phyloP scores from a whole-genome alignment of 2,329 filamentous ascomycete genomes.

The Alternaria ethzedia region DNA sequence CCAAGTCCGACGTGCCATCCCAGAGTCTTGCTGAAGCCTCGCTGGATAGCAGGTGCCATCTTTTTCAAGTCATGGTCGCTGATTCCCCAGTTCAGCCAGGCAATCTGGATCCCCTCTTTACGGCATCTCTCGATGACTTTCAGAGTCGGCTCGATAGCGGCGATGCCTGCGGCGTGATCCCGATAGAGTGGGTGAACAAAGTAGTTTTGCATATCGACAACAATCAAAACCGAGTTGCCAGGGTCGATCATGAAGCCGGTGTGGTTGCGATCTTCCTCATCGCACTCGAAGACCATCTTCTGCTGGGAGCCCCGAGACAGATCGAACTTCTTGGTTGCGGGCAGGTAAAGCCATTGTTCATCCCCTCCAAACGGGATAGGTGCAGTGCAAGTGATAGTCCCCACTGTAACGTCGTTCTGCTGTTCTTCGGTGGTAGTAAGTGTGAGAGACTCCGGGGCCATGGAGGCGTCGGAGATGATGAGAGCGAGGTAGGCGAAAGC shows the following conservation, averaged over 20 bases:
- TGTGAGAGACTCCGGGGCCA: conserved; percentile 23
- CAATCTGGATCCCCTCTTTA: conserved; percentile 49
- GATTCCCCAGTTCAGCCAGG: conserved; percentile 53
- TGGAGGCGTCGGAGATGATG: conserved; percentile 8
- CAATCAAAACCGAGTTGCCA: conserved; percentile 46
- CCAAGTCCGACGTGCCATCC: conserved; percentile 53
- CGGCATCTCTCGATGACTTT: conserved; percentile 50
- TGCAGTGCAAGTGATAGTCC: conserved; percentile 45
- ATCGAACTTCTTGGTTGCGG: conserved; percentile 51
- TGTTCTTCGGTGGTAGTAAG: conserved; percentile 21
- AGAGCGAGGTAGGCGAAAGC: neutral
- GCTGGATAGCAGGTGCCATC: conserved; percentile 52
- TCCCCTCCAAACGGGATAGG: conserved; percentile 52
- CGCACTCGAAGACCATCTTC: conserved; percentile 50
- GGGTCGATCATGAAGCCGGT: conserved; percentile 52
- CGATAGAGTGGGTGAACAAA: conserved; percentile 46
- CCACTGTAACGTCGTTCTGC: conserved; percentile 27
- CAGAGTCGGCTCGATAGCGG: conserved; percentile 45
- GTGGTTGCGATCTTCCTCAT: conserved; percentile 48
- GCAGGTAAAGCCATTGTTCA: conserved; percentile 51
- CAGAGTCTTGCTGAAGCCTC: conserved; percentile 50
- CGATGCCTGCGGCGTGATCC: conserved; percentile 37
- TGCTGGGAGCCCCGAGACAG: conserved; percentile 47
- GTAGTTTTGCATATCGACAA: conserved; percentile 56
- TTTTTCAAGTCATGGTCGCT: conserved; percentile 45